Percentiles rank a stretch among this genome's conserved stretches.
Evolutionary conservation across 805 yeast species (phyloP).

Genomic region (Saturnispora ahearnii): DNA sequence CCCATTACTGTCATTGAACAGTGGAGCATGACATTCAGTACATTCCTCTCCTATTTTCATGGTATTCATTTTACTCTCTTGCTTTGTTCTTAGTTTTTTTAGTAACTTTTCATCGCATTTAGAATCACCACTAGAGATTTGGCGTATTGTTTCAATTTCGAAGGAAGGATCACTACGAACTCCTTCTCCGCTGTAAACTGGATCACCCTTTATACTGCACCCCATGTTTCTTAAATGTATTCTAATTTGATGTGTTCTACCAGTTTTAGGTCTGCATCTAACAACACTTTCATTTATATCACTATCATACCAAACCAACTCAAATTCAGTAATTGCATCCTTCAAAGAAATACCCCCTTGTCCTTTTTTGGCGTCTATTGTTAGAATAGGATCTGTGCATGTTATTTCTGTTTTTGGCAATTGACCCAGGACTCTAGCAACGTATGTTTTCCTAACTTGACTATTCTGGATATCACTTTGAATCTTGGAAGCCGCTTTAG

Average conservation of each 20-base stretch:
- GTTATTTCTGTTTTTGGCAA: conserved; percentile 28
- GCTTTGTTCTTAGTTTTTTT: not conserved
- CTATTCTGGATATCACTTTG: conserved; percentile 28
- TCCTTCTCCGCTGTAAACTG: conserved; percentile 19
- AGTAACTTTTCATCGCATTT: conserved; percentile 1
- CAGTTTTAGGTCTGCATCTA: conserved; percentile 41
- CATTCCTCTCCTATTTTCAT: conserved; percentile 21
- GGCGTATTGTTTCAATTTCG: not conserved
- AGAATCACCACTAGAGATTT: not conserved
- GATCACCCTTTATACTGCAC: conserved; percentile 30
- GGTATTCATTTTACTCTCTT: conserved; percentile 6
- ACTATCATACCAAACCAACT: conserved; percentile 25
- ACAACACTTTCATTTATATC: conserved; percentile 34
- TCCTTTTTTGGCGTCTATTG: conserved; percentile 25
- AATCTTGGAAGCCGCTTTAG: conserved; percentile 26
- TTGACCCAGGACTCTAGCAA: conserved; percentile 36
- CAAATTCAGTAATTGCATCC: conserved; percentile 17
- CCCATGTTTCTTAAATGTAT: conserved; percentile 44
- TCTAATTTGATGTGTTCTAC: conserved; percentile 49
- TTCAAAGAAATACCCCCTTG: conserved; percentile 20
- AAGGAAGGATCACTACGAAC: conserved; percentile 8
- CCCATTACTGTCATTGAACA: conserved; percentile 26
- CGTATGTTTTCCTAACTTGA: conserved; percentile 32
- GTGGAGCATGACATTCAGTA: conserved; percentile 26
- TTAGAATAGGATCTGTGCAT: conserved; percentile 32